Conservation (phyloP, 345 rosid species). For the Anacardium occidentale region DNA sequence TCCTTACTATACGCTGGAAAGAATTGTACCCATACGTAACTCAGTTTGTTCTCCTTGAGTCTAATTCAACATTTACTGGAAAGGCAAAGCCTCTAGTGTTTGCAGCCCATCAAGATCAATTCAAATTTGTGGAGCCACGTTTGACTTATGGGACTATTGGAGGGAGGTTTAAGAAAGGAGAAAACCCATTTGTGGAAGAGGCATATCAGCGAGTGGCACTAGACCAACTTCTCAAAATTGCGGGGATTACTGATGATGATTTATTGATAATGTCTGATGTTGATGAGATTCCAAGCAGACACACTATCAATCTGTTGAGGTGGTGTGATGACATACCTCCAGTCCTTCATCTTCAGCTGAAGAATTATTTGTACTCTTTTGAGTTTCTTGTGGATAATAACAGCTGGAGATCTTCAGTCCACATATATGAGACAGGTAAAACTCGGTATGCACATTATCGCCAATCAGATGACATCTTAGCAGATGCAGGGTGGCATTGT, state of each 20-base stretch:
- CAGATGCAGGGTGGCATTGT: constrained; percentile 72
- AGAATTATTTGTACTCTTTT: constrained; percentile 77
- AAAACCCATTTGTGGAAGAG: constrained; percentile 79
- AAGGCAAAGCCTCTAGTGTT: constrained; percentile 58
- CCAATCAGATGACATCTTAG: constrained; percentile 49
- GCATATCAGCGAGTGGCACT: constrained; percentile 78
- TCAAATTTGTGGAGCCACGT: constrained; percentile 69
- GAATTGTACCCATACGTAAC: constrained; percentile 76
- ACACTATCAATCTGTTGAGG: constrained; percentile 75
- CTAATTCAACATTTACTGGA: constrained; percentile 81
- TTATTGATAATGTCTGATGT: constrained; percentile 85
- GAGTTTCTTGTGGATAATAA: constrained; percentile 71
- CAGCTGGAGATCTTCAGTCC: constrained; percentile 92
- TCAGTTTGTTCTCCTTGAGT: constrained; percentile 78
- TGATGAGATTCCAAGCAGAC: constrained; percentile 88
- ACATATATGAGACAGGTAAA: constrained; percentile 50
- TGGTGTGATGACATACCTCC: constrained; percentile 82
- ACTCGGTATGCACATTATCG: constrained; percentile 62
- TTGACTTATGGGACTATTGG: constrained; percentile 72
- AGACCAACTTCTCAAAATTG: constrained; percentile 67
- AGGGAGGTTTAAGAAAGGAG: constrained; percentile 75
- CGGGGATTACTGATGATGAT: constrained; percentile 80
- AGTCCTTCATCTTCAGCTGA: constrained; percentile 67
- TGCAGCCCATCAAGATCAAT: constrained; percentile 51
- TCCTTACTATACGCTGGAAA: constrained; percentile 72